These are phyloP conservation scores for Neurospora terricola DNA, from an alignment of 495 filamentous ascomycete genomes.

Conservation along the genomic window DNA sequence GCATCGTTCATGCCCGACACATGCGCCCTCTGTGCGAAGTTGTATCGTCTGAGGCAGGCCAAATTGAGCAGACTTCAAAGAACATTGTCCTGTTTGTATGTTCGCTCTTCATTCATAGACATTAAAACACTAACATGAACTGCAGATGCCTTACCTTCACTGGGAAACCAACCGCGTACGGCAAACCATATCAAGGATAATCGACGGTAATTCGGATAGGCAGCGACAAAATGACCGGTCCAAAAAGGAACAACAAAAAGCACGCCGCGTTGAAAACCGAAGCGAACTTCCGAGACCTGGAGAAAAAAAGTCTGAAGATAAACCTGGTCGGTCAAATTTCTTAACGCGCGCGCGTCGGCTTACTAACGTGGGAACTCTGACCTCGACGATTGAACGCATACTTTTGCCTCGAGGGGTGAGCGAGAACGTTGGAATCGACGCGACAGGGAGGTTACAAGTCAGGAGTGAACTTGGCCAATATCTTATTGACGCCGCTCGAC, in stretches of 20 bases:
- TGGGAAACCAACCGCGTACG: conserved; percentile 48
- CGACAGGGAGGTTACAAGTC: conserved; percentile 16
- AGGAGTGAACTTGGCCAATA: conserved; percentile 24
- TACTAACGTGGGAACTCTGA: background rate
- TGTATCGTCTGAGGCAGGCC: conserved; percentile 8
- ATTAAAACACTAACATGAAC: no score
- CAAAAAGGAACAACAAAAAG: background rate
- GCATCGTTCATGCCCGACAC: conserved; percentile 25
- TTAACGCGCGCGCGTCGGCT: background rate
- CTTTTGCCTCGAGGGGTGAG: background rate
- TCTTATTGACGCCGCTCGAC: conserved; percentile 26
- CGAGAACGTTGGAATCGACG: background rate
- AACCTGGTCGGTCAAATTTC: no score
- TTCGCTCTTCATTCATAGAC: no score
- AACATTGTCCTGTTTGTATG: background rate
- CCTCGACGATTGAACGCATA: background rate
- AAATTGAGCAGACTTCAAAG: background rate
- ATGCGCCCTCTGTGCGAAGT: conserved; percentile 26
- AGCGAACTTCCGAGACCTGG: background rate
- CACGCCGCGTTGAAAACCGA: background rate
- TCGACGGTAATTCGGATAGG: conserved; percentile 3
- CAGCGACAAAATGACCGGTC: conserved; percentile 2
- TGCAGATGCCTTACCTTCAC: conserved; percentile 58
- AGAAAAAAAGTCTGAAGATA: no score
- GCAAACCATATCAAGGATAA: conserved; percentile 15